phyloP scores from a whole-genome alignment of 306 rosid species.

The Medicago ruthenica region DNA sequence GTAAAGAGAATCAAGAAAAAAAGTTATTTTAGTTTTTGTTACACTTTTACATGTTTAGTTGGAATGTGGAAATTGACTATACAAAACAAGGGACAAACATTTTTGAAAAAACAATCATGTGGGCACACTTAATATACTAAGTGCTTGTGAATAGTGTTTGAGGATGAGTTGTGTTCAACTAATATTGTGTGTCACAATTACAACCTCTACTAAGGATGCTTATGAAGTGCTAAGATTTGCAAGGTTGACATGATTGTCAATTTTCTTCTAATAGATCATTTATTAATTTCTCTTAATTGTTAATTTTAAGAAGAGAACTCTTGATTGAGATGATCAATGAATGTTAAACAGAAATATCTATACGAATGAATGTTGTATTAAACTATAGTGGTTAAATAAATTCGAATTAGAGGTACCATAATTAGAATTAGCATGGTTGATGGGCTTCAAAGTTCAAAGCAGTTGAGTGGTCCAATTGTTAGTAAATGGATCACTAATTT shows the following conservation, averaged over 20 bases:
- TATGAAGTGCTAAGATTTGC: too few species aligned
- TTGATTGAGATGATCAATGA: neutral
- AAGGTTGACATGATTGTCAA: neutral
- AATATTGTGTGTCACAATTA: neutral
- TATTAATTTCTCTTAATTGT: too few species aligned
- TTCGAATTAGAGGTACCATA: neutral
- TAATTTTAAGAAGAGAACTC: neutral
- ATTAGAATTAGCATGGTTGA: too few species aligned
- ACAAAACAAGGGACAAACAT: neutral
- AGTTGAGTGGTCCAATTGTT: slow-evolving; percentile 15
- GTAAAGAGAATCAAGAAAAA: neutral
- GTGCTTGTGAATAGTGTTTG: neutral
- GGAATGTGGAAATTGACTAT: neutral
- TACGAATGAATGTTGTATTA: neutral
- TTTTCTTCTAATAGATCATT: too few species aligned
- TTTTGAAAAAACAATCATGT: neutral
- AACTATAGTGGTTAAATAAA: slow-evolving; percentile 24
- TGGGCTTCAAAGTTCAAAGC: neutral
- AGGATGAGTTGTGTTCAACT: neutral
- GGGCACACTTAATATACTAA: neutral
- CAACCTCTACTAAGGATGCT: too few species aligned
- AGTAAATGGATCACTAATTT: neutral
- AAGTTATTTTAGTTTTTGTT: neutral
- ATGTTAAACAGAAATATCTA: neutral
- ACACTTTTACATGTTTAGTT: neutral